Evolutionary conservation across 2,329 filamentous ascomycete species (phyloP), one percentile per base, ranked within the genome.

Genomic region (Venturia aucupariae): DNA sequence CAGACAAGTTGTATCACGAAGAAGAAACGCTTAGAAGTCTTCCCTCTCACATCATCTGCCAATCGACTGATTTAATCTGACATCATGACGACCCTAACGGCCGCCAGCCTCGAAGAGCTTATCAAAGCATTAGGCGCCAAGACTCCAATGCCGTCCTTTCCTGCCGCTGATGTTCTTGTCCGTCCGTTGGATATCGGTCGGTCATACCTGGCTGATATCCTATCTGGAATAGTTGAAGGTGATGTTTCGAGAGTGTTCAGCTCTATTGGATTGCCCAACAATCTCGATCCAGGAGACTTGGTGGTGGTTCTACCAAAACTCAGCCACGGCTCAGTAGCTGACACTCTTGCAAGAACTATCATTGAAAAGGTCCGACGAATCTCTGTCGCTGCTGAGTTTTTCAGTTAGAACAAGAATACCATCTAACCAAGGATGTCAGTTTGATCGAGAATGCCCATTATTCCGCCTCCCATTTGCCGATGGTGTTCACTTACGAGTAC

Each of bases 401-500:
- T 13, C 2, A 27, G 42, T 48, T 13, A 42, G 62, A 22, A 65
- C 4, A 19, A 42, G 17, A 19, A 42, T 3, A 42, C 17, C 5
- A 19, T 42, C 22, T 61, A 30, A 65, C 46, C 11, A 24, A 65
- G 22, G 41, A 3, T 19, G 11, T 11, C 67, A 89, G 85, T 90
- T 89, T 48, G 44, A 42, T 72, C 87, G 88, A 42, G 82, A 85
- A 66, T 85, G 84, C 68, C 80, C 85, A 17, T 80, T 91, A 22
- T 82, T 90, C 67, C 79, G 84, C 64, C 85, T 85, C 69, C 88
- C 88, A 13, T 76, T 79, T 13, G 75, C 78, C 5, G 80, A 78
- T 64, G 85, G 84, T 55, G 81, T 85, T 55, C 90, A 90, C 71
- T 73, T 92, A 42, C 83, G 85, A 67, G 87, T 92, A 73, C 88